Evolutionary conservation across 148 eudicot genomes (phyloP), one percentile per base, ranked within the genome.

Genomic region (Dianthus caryophyllus): DNA sequence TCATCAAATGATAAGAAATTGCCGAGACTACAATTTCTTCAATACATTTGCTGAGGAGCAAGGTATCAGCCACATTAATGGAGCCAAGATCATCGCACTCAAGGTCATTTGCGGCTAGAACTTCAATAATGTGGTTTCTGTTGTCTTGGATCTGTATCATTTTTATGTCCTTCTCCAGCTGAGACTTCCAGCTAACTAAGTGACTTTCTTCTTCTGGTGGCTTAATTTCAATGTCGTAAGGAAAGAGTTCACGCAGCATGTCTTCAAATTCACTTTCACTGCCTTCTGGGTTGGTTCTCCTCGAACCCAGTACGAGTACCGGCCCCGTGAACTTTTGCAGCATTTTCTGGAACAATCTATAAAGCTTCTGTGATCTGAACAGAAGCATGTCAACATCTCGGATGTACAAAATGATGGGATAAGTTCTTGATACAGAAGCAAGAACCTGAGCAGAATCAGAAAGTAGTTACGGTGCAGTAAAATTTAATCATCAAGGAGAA

Each of bases 11-110:
- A 80, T 87, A 81, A 67, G 94, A 85, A 44, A 92, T 85, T 39
- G 96, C 93, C 12, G 96, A 89, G 57, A 92, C 84, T 41, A 89
- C 96, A 64, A 92, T 85, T 75, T 92, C 96, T 76, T 92, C 97
- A 60, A 87, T 92, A 65, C 85, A 92, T 27, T 79, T 78, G 76
- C 97, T 76, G 43, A 89, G 87, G 54, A 73, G 82, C 66, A 82
- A 64, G 11, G 93, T 84, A 55, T 92, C 90, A 21, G 79, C 72
- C 69, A 84, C 68, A 72, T 85, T 75, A 43, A 88, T 80, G 18
- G 96, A 85, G 24, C 82, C 83, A 68, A 92, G 84, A 82, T 92
- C 96, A 52, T 88, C 93, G 73, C 93, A 87, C 63, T 92, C 96
- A 56, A 92, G 84, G 69, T 92, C 97, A 77, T 92, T 92, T 49